A percentile compares a stretch with the other conserved stretches of the same genome.
Evolutionary conservation across 2,329 filamentous ascomycete genomes (phyloP).

Genomic region (Stenocarpella maydis): DNA sequence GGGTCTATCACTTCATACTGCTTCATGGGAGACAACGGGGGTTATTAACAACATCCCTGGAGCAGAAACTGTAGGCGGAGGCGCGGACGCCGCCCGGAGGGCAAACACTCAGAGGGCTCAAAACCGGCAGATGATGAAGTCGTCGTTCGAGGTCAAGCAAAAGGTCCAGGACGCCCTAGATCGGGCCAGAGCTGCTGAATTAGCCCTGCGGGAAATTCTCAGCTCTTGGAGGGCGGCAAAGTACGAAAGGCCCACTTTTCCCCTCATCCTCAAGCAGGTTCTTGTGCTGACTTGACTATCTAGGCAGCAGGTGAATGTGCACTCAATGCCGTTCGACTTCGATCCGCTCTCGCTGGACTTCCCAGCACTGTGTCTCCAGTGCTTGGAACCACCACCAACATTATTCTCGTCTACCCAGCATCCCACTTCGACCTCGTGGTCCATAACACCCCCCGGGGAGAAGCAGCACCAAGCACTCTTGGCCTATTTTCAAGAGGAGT

Average conservation of each 20-base stretch:
- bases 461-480: slow-evolving; percentile 78
- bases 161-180: slow-evolving; percentile 76
- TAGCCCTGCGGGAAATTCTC: slow-evolving; percentile 84
- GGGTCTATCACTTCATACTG: slow-evolving; percentile 63
- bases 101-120: slow-evolving; percentile 51
- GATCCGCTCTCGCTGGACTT: slow-evolving; percentile 88
- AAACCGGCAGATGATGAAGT: slow-evolving; percentile 63
- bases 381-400: slow-evolving; percentile 81
- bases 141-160: slow-evolving; percentile 69
- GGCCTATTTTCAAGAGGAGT: slow-evolving; percentile 71
- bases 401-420: slow-evolving; percentile 84
- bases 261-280: not conserved
- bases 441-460: slow-evolving; percentile 76
- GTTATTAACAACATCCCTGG: slow-evolving; percentile 77
- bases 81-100: slow-evolving; percentile 48
- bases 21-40: slow-evolving; percentile 79
- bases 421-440: slow-evolving; percentile 81
- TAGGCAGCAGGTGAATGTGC: slow-evolving; percentile 64
- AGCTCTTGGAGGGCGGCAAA: slow-evolving; percentile 84
- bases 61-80: slow-evolving; percentile 47
- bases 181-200: slow-evolving; percentile 81
- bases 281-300: slow-evolving; percentile 11
- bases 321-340: slow-evolving; percentile 75
- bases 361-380: slow-evolving; percentile 81
- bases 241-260: slow-evolving; percentile 57